Evolutionary conservation across 257 asterid species (phyloP), one percentile per base, ranked within the genome.

Genomic region (Gentiana macrophylla): DNA sequence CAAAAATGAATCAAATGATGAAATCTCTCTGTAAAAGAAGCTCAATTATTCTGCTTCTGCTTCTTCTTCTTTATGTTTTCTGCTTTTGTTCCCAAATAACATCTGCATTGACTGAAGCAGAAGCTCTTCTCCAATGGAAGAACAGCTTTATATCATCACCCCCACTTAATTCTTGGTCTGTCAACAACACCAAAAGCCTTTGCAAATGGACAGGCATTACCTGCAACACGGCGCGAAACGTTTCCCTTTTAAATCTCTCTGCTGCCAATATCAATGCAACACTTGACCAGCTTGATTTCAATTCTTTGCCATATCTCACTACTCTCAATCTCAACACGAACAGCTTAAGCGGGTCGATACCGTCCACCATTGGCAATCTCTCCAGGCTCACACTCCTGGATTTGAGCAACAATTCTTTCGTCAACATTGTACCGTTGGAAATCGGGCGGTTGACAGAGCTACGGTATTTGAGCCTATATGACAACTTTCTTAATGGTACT

Each of bases 131-230:
- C 5, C 72, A 51, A 59, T 88, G 96, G 96, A 82, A 76, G 57
- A 68, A 55, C 72, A 72, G 69, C 65, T 24, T 24, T 24, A 53
- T 77, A 52, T 33, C 76, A 3, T 53, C 66, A 32, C 50, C 78
- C 33, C 12, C 35, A 2, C 83, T 87, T 48, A 3, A 36, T 43
- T 78, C 87, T 37, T 84, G 96, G 96, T 80, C 95, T 33, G 70
- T 62, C 60, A 46, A 35, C 62, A 81, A 71, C 72, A 6, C 65
- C 55, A 56, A 60, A 37, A 76, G 67, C 73, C 83, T 75, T 32
- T 89, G 97, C 73, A 63, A 47, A 38, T 89, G 97, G 97, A 63
- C 59, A 6, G 86, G 79, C 53, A 61, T 86, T 43, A 55, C 15
- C 8, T 90, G 97, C 83, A 73, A 74, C 53, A 2, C 3, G 0